Conservation (phyloP, 2,329 filamentous ascomycete genomes). For the Hymenoscyphus repandus region DNA sequence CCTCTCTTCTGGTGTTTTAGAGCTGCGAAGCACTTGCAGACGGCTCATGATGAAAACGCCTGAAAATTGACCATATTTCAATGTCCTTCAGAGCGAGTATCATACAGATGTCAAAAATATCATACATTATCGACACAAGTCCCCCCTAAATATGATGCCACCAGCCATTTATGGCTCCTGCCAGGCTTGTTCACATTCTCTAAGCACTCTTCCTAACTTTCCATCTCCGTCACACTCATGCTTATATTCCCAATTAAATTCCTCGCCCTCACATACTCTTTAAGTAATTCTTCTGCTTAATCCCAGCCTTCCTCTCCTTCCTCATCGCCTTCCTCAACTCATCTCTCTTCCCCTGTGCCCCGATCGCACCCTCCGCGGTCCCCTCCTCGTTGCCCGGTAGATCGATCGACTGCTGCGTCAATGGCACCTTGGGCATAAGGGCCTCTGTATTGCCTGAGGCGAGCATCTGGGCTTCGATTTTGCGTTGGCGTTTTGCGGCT, state of each 20-base stretch:
- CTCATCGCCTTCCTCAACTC: slow-evolving; percentile 68
- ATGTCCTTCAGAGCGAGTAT: neutral
- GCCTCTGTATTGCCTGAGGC: slow-evolving; percentile 62
- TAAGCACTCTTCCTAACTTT: neutral
- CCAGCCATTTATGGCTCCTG: neutral
- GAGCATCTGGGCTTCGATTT: slow-evolving; percentile 52
- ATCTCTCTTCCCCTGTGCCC: slow-evolving; percentile 47
- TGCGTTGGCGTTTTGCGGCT: slow-evolving; percentile 60
- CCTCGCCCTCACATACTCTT: slow-evolving; percentile 58
- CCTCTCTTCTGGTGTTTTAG: neutral
- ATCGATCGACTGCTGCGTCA: slow-evolving; percentile 75
- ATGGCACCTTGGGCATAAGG: slow-evolving; percentile 63
- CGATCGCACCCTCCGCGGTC: slow-evolving; percentile 35
- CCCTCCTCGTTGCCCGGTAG: slow-evolving; percentile 43
- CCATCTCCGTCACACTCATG: neutral
- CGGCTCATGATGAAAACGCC: neutral
- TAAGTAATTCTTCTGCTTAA: slow-evolving; percentile 84
- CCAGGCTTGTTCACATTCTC: neutral
- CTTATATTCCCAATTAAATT: neutral
- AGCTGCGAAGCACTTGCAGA: too few species aligned
- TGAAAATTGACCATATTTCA: neutral
- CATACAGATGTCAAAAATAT: neutral
- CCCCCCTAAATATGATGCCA: neutral
- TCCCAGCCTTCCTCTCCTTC: slow-evolving; percentile 66
- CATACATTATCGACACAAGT: neutral